A percentile compares a stretch with the other conserved stretches of the same genome.
Conservation (phyloP, 306 rosid species). For the Lathyrus tuberosus region DNA sequence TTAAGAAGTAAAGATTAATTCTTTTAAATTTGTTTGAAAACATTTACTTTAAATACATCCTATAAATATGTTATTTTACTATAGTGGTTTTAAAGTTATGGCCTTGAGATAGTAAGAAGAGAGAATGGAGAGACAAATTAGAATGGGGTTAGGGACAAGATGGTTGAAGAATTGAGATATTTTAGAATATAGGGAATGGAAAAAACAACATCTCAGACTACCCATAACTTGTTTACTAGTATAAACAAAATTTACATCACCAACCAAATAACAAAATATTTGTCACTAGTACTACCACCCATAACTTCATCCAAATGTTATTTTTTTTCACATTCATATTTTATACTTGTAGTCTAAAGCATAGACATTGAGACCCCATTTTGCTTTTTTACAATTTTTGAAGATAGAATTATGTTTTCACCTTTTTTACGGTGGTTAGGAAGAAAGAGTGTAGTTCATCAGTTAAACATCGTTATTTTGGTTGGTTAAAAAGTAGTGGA, state of each 20-base stretch:
- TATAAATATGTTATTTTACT: too few relatives aligned
- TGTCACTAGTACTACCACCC: constrained; percentile 5
- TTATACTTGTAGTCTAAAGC: constrained; percentile 18
- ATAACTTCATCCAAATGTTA: too few relatives aligned
- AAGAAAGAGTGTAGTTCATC: background rate
- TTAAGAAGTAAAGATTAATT: too few relatives aligned
- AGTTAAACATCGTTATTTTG: constrained; percentile 22
- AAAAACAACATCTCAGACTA: constrained; percentile 41
- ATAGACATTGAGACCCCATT: constrained; percentile 42
- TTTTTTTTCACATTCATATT: too few relatives aligned
- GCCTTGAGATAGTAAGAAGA: constrained; percentile 31
- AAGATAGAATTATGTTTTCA: constrained; percentile 23
- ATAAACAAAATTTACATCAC: constrained; percentile 31
- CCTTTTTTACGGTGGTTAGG: constrained; percentile 5
- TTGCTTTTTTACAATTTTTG: constrained; percentile 18
- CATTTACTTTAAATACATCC: too few relatives aligned
- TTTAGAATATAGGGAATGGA: constrained; percentile 61
- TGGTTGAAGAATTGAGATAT: constrained; percentile 54
- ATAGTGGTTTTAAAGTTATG: too few relatives aligned
- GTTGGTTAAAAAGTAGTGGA: constrained; percentile 38
- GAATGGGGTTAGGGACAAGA: constrained; percentile 66
- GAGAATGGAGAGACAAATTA: constrained; percentile 42
- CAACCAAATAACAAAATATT: background rate
- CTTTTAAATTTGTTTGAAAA: too few relatives aligned
- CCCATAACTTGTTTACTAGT: constrained; percentile 48